Evolutionary conservation across 2,329 filamentous ascomycete genomes (phyloP).

Genomic region (Monilinia aucupariae): DNA sequence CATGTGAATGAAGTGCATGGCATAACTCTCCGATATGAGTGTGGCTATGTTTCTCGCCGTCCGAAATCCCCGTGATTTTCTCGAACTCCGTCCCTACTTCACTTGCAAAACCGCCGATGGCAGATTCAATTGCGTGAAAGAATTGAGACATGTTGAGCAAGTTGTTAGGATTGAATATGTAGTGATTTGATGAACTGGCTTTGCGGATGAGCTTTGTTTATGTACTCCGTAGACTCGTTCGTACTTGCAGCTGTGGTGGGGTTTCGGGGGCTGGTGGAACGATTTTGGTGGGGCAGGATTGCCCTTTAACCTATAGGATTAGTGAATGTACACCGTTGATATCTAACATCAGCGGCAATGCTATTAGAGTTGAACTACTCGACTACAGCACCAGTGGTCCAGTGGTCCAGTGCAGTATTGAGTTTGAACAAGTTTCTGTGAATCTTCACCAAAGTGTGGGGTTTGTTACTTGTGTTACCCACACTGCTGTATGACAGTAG

Average conservation of each 20-base stretch:
- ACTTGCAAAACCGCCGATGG: constrained; percentile 22
- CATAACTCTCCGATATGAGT: constrained; percentile 41
- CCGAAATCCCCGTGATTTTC: constrained; percentile 33
- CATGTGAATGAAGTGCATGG: constrained; percentile 39
- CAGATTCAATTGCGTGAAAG: constrained; percentile 21
- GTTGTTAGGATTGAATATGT: background rate
- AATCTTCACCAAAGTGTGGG: background rate
- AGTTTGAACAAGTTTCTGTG: background rate
- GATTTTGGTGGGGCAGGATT: background rate
- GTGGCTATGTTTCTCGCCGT: constrained; percentile 40
- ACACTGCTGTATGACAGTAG: too few relatives aligned
- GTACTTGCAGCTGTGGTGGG: constrained; percentile 7
- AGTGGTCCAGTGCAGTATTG: too few relatives aligned
- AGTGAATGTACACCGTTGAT: constrained; percentile 9
- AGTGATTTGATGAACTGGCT: background rate
- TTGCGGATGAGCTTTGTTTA: background rate
- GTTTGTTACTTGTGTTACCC: too few relatives aligned
- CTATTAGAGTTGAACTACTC: background rate
- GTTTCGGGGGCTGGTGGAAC: constrained; percentile 2
- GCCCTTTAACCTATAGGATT: background rate
- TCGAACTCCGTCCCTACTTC: constrained; percentile 23
- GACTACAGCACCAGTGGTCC: too few relatives aligned
- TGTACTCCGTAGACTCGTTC: background rate
- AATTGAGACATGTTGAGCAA: constrained; percentile 24
- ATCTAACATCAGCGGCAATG: background rate